Conservation (phyloP, 1,284 basidiomycete species). For the Ceratobasidium theobromae region DNA sequence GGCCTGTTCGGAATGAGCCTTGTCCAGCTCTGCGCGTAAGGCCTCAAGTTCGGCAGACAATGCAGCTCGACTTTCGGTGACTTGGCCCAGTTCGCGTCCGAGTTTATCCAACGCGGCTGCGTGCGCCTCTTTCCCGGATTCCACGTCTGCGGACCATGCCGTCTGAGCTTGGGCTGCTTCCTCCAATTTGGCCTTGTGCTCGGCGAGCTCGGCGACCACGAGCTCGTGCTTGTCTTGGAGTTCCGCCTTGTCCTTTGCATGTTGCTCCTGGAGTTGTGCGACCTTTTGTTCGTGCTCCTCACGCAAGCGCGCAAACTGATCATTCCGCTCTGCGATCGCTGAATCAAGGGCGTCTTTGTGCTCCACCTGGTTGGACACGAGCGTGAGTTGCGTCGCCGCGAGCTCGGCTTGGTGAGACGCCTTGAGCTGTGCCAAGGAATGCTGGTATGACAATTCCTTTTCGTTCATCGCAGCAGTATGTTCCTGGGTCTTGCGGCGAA, state of each 20-base stretch:
- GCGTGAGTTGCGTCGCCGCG: conserved; percentile 47
- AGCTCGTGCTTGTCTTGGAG: conserved; percentile 56
- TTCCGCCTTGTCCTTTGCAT: conserved; percentile 49
- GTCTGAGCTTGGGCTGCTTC: conserved; percentile 55
- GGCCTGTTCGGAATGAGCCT: conserved; percentile 58
- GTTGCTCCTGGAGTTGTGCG: conserved; percentile 48
- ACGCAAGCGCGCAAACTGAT: conserved; percentile 47
- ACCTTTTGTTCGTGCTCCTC: conserved; percentile 46
- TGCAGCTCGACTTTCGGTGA: conserved; percentile 55
- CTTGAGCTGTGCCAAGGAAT: conserved; percentile 41
- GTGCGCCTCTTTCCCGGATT: conserved; percentile 50
- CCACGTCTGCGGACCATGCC: conserved; percentile 44
- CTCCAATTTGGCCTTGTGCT: conserved; percentile 60
- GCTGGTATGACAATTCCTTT: conserved; percentile 4
- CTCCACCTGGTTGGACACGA: conserved; percentile 52
- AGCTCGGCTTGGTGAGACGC: conserved; percentile 53
- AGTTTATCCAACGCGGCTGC: conserved; percentile 52
- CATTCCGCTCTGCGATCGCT: conserved; percentile 46
- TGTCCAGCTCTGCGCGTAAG: conserved; percentile 61
- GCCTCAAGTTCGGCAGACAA: conserved; percentile 57
- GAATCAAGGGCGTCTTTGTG: conserved; percentile 51
- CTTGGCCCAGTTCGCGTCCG: conserved; percentile 48
- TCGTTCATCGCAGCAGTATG: conserved; percentile 29
- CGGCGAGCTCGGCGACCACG: conserved; percentile 61
- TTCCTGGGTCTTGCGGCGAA: conserved; percentile 30